Evolutionary conservation across 148 eudicot species (phyloP).

Genomic region (Rhododendron molle): DNA sequence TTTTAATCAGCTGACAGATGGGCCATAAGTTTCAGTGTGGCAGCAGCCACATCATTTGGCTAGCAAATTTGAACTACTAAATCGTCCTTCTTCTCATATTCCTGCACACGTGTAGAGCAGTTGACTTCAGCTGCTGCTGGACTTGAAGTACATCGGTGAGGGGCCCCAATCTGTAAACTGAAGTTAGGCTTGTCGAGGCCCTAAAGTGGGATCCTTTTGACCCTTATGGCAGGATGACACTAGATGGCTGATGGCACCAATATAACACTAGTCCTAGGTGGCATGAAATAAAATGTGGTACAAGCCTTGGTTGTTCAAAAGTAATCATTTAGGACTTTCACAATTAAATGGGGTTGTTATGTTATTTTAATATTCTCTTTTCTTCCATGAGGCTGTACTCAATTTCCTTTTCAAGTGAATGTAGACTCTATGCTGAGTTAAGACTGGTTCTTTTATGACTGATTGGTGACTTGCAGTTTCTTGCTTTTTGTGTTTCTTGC

Average conservation of each 20-base stretch:
- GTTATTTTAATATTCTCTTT: background rate
- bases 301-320: background rate
- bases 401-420: background rate
- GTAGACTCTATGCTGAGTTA: background rate
- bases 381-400: background rate
- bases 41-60: background rate
- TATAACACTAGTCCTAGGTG: background rate
- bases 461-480: slow-evolving; percentile 8
- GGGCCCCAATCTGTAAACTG: background rate
- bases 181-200: background rate
- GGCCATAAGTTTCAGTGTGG: background rate
- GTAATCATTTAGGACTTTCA: background rate
- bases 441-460: background rate
- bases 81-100: background rate
- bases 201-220: background rate
- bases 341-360: background rate
- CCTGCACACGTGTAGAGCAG: background rate
- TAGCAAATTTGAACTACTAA: background rate
- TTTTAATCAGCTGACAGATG: background rate
- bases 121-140: background rate
- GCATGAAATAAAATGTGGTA: background rate
- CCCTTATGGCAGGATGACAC: background rate
- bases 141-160: background rate
- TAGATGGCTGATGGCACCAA: background rate
- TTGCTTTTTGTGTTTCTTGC: background rate